Evolutionary conservation across 192 early-diverging fungal genomes (phyloP).

Genomic region (Phycomyces blakesleeanus): DNA sequence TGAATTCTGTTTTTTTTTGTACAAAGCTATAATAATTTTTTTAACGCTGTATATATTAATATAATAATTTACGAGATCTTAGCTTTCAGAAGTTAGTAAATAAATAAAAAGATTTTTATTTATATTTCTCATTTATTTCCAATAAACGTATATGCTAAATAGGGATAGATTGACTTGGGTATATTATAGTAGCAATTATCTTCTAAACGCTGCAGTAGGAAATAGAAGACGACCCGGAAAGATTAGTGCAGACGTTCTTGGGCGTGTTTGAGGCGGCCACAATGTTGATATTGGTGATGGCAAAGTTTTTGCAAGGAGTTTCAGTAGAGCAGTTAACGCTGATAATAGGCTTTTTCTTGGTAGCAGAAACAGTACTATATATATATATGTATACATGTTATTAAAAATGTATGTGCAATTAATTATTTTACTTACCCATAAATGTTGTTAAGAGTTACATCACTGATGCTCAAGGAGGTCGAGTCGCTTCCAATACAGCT

Average conservation of each 20-base stretch:
- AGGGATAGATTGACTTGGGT: too few relatives aligned
- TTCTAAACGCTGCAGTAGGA: constrained; percentile 4
- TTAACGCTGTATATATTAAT: too few relatives aligned
- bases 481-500: constrained; percentile 35
- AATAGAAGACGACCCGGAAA: constrained; percentile 18
- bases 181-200: too few relatives aligned
- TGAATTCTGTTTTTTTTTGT: too few relatives aligned
- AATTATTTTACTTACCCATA: constrained; percentile 22
- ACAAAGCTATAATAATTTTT: too few relatives aligned
- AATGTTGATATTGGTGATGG: constrained; percentile 9
- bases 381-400: not conserved
- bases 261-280: constrained; percentile 4
- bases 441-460: constrained; percentile 38
- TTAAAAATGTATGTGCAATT: not conserved
- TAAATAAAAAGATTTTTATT: too few relatives aligned
- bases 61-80: too few relatives aligned
- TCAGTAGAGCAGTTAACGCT: constrained; percentile 21
- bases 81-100: too few relatives aligned
- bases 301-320: constrained; percentile 15
- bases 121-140: too few relatives aligned
- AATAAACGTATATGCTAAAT: too few relatives aligned
- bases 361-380: constrained; percentile 3
- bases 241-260: constrained; percentile 8
- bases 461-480: constrained; percentile 32
- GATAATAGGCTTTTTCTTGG: not conserved